Conservation (phyloP, 176 grass and related monocot species). For the Juncus effusus region DNA sequence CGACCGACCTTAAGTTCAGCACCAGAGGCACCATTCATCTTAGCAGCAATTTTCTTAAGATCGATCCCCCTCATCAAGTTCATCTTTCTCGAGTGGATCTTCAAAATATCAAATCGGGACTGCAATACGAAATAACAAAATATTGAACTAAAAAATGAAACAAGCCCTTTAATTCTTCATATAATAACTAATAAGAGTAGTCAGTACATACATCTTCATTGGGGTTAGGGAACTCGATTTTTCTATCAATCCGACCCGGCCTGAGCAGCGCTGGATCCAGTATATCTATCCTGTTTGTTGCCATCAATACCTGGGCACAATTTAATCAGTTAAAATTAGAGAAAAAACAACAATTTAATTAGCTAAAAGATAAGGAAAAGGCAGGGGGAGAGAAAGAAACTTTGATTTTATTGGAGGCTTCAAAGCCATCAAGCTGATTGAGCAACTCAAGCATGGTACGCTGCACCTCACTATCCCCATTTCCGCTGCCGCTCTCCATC, state of each 20-base stretch:
- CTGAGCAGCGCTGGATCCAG: conserved; percentile 96
- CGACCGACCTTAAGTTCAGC: conserved; percentile 82
- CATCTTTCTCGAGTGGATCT: conserved; percentile 98
- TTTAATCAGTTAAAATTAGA: conserved; percentile 3
- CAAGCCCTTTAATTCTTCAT: too few species aligned
- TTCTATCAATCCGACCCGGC: conserved; percentile 96
- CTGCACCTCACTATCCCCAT: conserved; percentile 95
- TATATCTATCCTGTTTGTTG: conserved; percentile 97
- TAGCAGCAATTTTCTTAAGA: conserved; percentile 95
- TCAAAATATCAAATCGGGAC: conserved; percentile 94
- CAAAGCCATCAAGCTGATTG: conserved; percentile 99
- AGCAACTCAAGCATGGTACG: conserved; percentile 99
- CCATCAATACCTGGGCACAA: conserved; percentile 84
- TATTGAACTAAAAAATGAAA: conserved; percentile 14
- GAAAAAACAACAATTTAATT: conserved; percentile 11
- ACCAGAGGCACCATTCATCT: conserved; percentile 97
- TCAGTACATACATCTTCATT: conserved; percentile 69
- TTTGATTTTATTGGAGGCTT: conserved; percentile 99
- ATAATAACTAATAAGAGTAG: neutral
- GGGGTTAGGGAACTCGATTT: conserved; percentile 99
- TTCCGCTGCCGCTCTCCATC: conserved; percentile 94
- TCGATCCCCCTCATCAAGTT: conserved; percentile 99
- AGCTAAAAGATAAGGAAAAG: neutral
- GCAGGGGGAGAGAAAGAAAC: conserved; percentile 12
- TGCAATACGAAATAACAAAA: conserved; percentile 37